A percentile compares a stretch with the other conserved stretches of the same genome.
Conservation (phyloP, 2,329 filamentous ascomycete genomes). For the Trichophaea hybrida region DNA sequence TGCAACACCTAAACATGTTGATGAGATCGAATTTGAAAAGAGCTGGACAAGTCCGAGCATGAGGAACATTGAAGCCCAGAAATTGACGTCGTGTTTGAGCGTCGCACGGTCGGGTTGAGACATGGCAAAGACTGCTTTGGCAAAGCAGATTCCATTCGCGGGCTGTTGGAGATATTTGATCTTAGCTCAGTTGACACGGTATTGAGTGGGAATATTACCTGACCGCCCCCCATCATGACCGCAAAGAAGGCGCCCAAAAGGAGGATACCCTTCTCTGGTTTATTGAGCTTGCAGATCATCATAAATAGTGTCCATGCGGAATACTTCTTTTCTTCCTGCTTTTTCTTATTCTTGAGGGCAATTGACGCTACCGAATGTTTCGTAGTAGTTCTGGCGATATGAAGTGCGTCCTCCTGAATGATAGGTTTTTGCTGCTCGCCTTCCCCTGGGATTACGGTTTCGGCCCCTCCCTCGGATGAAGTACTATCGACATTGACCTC, state of each 20-base stretch:
- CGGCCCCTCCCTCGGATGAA: neutral
- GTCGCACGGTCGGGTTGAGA: constrained; percentile 31
- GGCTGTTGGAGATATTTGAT: constrained; percentile 45
- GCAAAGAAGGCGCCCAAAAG: constrained; percentile 53
- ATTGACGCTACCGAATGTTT: constrained; percentile 51
- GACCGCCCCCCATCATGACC: constrained; percentile 51
- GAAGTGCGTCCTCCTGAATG: neutral
- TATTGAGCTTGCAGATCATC: constrained; percentile 68
- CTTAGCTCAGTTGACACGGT: no score
- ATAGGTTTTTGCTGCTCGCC: neutral
- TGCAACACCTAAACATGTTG: constrained; percentile 37
- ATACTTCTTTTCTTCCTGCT: constrained; percentile 45
- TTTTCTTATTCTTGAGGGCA: constrained; percentile 43
- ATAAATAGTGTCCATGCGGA: constrained; percentile 60
- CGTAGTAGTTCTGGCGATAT: constrained; percentile 34
- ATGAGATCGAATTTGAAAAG: constrained; percentile 33
- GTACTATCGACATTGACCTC: neutral
- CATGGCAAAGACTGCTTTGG: constrained; percentile 66
- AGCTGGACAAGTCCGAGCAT: constrained; percentile 39
- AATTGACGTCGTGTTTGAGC: constrained; percentile 27
- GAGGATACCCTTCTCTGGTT: constrained; percentile 56
- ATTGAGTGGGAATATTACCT: neutral
- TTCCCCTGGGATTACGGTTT: neutral
- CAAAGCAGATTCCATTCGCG: constrained; percentile 63
- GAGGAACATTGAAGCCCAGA: constrained; percentile 40